Evolutionary conservation across 768 basidiomycete genomes (phyloP).

Genomic region (Russula foetens): DNA sequence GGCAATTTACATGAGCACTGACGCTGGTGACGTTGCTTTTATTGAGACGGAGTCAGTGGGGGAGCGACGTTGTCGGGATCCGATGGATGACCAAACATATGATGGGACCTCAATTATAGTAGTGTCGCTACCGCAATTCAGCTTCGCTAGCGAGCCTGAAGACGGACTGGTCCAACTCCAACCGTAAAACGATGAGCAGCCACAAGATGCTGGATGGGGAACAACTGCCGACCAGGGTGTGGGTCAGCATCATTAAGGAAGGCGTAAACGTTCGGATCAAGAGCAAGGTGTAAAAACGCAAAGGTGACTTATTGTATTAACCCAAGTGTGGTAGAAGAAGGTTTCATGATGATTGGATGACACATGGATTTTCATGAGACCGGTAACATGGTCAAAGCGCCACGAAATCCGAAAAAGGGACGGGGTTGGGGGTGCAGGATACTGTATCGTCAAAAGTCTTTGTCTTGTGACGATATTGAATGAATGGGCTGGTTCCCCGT

Average conservation of each 20-base stretch:
- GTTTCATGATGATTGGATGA: neutral
- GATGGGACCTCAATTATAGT: neutral
- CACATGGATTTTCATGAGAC: neutral
- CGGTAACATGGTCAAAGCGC: neutral
- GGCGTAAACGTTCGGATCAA: conserved; percentile 10
- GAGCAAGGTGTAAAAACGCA: neutral
- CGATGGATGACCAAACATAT: neutral
- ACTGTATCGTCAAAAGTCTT: neutral
- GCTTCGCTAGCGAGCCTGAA: neutral
- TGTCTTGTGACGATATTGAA: neutral
- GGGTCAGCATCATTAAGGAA: neutral
- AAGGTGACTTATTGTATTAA: neutral
- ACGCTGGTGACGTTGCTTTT: neutral
- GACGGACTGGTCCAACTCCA: neutral
- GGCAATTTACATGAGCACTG: neutral
- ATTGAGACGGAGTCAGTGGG: neutral
- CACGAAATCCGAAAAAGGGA: neutral
- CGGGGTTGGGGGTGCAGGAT: neutral
- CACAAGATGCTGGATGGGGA: neutral
- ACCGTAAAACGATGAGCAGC: neutral
- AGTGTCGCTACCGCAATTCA: neutral
- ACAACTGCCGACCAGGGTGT: neutral
- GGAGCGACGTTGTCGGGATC: neutral
- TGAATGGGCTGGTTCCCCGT: too few relatives aligned
- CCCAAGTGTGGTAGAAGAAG: neutral